Evolutionary conservation across 768 basidiomycete genomes (phyloP).

Genomic region (Rhodotorula toruloides): DNA sequence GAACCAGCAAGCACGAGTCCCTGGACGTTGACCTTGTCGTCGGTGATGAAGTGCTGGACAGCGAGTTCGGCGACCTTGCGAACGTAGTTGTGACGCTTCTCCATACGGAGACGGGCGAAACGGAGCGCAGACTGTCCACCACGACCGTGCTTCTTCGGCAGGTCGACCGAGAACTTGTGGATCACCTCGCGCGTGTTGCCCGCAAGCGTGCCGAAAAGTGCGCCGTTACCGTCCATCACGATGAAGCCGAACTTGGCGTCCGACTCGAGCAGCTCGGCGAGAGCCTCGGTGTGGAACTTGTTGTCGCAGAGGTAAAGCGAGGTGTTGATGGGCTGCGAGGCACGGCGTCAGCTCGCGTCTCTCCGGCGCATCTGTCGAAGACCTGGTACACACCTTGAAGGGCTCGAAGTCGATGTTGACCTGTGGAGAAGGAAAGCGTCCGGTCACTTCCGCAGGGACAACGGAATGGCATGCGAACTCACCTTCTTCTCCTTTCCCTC

Average conservation of each 20-base stretch:
- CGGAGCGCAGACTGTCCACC: constrained; percentile 99
- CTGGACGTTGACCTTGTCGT: constrained; percentile 96
- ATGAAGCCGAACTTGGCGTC: constrained; percentile 99
- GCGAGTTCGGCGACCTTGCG: constrained; percentile 96
- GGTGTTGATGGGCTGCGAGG: constrained; percentile 76
- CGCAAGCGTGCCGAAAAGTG: constrained; percentile 88
- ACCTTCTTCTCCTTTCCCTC: constrained; percentile 98
- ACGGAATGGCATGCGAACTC: constrained; percentile 54
- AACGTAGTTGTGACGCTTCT: constrained; percentile 99
- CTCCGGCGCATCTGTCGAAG: background rate
- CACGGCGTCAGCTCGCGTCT: background rate
- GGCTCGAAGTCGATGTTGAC: constrained; percentile 86
- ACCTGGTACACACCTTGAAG: constrained; percentile 57
- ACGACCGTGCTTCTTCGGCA: constrained; percentile 99
- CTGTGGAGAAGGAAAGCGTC: background rate
- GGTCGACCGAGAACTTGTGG: constrained; percentile 97
- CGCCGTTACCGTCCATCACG: constrained; percentile 98
- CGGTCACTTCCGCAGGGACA: background rate
- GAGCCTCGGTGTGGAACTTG: constrained; percentile 97
- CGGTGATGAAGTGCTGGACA: constrained; percentile 95
- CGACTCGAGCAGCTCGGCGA: constrained; percentile 91
- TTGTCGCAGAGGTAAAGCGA: constrained; percentile 99
- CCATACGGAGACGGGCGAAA: constrained; percentile 98
- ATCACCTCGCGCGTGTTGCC: constrained; percentile 96
- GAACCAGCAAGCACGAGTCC: constrained; percentile 93